Percentiles rank a stretch among this genome's conserved stretches.
Conservation (phyloP, 805 yeast species). For the Trichomonascus vanleenenianus region DNA sequence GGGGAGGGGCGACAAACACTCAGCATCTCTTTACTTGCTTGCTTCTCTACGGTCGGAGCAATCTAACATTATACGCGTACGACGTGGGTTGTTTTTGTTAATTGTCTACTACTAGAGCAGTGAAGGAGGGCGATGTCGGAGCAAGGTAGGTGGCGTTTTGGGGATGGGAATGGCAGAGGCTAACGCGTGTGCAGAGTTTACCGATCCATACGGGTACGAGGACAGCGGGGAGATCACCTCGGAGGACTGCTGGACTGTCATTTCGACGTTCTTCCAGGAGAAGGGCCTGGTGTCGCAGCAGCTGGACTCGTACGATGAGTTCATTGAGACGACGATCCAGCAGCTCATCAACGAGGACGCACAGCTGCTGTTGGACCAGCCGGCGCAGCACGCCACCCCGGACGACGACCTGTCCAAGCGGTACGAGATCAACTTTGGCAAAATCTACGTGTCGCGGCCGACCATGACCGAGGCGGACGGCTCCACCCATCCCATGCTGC, state of each 20-base stretch:
- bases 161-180: too few relatives aligned
- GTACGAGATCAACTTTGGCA: constrained; percentile 96
- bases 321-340: constrained; percentile 92
- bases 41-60: too few relatives aligned
- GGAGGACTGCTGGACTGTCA: constrained; percentile 99
- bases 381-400: constrained; percentile 94
- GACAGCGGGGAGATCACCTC: constrained; percentile 67
- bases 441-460: constrained; percentile 91
- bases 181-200: too few relatives aligned
- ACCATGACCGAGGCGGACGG: constrained; percentile 99
- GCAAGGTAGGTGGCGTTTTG: too few relatives aligned
- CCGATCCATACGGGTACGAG: constrained; percentile 64
- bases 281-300: constrained; percentile 98
- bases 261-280: constrained; percentile 90
- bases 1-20: too few relatives aligned
- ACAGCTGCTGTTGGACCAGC: constrained; percentile 89
- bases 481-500: constrained; percentile 97
- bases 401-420: constrained; percentile 84
- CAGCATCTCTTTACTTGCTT: too few relatives aligned
- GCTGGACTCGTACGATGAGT: constrained; percentile 96
- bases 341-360: constrained; percentile 95
- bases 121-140: too few relatives aligned
- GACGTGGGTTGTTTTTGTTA: too few relatives aligned
- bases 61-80: too few relatives aligned
- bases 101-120: too few relatives aligned